Percentiles rank a stretch among this genome's conserved stretches.
Conservation (phyloP, 1,139 yeast species). For the Neolecta irregularis region DNA sequence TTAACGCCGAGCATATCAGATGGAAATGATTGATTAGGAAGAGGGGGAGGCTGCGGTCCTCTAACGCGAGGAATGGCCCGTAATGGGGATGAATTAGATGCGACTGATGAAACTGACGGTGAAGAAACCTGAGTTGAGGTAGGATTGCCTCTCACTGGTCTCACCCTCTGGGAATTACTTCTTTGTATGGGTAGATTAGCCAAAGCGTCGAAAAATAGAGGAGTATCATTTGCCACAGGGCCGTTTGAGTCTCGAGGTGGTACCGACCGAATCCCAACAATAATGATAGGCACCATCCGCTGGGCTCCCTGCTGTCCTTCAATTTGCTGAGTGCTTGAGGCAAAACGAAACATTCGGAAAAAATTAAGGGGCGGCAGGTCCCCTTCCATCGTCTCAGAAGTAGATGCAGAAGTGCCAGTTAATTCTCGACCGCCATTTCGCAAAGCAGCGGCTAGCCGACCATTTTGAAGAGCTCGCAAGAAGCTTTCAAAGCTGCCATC, state of each 20-base stretch:
- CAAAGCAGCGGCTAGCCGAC: conserved; percentile 28
- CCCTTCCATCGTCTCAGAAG: conserved; percentile 7
- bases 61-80: too few species aligned
- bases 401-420: conserved; percentile 5
- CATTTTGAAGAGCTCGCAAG: conserved; percentile 28
- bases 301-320: conserved; percentile 16
- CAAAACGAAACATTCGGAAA: conserved; percentile 41
- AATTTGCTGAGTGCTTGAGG: conserved; percentile 19
- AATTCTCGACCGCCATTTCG: conserved; percentile 16
- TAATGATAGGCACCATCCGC: conserved; percentile 36
- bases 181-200: conserved; percentile 3
- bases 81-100: conserved; percentile 2
- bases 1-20: background rate
- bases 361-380: conserved; percentile 26
- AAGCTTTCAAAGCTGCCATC: conserved; percentile 29
- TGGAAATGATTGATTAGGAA: conserved; percentile 3
- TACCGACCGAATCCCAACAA: conserved; percentile 41
- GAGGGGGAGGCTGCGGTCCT: conserved; percentile 9
- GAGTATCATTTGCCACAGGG: conserved; percentile 2
- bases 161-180: background rate
- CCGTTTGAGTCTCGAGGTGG: conserved; percentile 9
- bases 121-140: background rate
- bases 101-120: background rate
- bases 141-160: background rate
- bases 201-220: conserved; percentile 11